Evolutionary conservation across 1,284 basidiomycete species (phyloP).

Genomic region (Cerrena zonata): DNA sequence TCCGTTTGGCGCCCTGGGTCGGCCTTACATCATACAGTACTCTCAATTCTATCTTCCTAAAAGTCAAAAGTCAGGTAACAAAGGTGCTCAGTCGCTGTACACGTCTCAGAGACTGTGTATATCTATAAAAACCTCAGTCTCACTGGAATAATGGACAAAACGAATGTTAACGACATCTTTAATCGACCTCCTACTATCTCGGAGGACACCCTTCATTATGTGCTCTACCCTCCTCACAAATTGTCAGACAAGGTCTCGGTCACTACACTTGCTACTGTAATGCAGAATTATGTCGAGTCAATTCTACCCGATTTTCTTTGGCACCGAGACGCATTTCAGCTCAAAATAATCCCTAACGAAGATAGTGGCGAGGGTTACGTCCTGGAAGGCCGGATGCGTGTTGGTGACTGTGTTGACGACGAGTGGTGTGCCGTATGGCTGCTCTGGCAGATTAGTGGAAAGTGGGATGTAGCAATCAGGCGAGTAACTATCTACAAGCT

Average conservation of each 20-base stretch:
- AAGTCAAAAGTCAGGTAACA: too few species aligned
- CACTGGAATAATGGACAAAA: too few species aligned
- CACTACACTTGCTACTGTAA: constrained; percentile 66
- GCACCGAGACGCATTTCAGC: constrained; percentile 84
- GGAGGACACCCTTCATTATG: constrained; percentile 80
- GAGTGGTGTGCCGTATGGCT: constrained; percentile 95
- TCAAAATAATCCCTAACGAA: constrained; percentile 56
- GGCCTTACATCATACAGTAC: neutral
- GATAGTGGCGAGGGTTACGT: constrained; percentile 45
- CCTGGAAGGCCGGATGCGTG: constrained; percentile 75
- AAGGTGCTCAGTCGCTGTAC: too few species aligned
- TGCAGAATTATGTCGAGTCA: constrained; percentile 53
- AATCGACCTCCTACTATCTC: constrained; percentile 69
- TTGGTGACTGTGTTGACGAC: constrained; percentile 91
- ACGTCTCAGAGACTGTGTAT: too few species aligned
- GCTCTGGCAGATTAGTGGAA: constrained; percentile 65
- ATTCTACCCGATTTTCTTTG: constrained; percentile 71
- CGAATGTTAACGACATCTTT: constrained; percentile 44
- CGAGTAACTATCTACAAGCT: too few species aligned
- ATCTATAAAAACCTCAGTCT: too few species aligned
- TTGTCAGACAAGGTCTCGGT: constrained; percentile 53
- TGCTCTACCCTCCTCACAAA: constrained; percentile 54
- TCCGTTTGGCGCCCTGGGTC: too few species aligned
- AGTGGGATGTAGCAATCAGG: constrained; percentile 77
- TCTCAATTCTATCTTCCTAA: too few species aligned